Evolutionary conservation across 257 asterid species (phyloP).

Genomic region (Solanum virginianum): DNA sequence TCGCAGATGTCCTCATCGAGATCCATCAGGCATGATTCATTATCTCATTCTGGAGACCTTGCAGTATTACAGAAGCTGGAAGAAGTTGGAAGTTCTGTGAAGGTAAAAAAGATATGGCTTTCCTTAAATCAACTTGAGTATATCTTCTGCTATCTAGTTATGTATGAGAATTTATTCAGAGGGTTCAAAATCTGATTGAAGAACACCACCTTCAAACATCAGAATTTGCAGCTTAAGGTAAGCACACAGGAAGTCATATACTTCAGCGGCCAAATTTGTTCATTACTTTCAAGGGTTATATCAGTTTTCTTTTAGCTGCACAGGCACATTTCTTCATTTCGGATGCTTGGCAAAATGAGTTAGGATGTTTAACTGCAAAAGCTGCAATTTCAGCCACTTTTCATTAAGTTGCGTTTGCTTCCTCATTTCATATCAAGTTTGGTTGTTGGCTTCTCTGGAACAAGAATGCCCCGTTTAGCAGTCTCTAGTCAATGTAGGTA

Average conservation of each 20-base stretch:
- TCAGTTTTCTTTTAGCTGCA: background rate
- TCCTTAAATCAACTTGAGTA: background rate
- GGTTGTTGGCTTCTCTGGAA: background rate
- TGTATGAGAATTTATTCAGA: slow-evolving; percentile 25
- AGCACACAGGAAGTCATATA: background rate
- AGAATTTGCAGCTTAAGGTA: slow-evolving; percentile 20
- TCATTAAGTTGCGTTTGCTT: background rate
- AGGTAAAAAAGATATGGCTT: slow-evolving; percentile 24
- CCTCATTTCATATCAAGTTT: background rate
- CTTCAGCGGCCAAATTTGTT: background rate
- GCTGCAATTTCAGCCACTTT: background rate
- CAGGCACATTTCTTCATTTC: background rate
- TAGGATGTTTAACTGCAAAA: background rate
- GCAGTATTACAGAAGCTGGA: slow-evolving; percentile 49
- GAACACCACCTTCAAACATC: slow-evolving; percentile 28
- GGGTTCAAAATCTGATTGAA: slow-evolving; percentile 55
- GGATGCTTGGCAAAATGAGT: background rate
- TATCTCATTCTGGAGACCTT: slow-evolving; percentile 24
- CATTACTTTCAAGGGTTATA: background rate
- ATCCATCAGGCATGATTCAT: slow-evolving; percentile 16
- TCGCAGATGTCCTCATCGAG: slow-evolving; percentile 42
- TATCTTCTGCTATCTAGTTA: background rate
- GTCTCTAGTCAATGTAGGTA: background rate
- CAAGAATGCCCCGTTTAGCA: background rate
- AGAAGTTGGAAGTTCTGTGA: slow-evolving; percentile 66